These are phyloP conservation scores for Saccharum officinarum DNA, from an alignment of 176 grass and related monocot genomes.

Conservation along the genomic window DNA sequence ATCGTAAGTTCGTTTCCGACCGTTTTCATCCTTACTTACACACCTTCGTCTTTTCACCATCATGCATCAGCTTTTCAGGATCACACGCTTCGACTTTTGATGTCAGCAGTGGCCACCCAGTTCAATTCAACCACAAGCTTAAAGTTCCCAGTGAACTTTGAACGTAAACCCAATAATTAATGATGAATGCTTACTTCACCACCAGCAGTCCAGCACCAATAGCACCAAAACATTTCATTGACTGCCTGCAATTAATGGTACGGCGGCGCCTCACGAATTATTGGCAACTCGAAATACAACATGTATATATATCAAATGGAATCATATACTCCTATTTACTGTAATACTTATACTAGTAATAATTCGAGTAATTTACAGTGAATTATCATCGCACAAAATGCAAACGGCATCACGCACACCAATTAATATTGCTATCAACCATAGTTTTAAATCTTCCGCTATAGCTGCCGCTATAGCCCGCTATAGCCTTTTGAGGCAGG, in stretches of 20 bases:
- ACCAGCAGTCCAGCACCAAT: not conserved
- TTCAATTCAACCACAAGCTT: not conserved
- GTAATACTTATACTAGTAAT: not conserved
- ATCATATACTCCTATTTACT: not conserved
- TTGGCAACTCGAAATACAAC: not conserved
- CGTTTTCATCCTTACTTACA: too few species aligned
- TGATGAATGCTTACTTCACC: not conserved
- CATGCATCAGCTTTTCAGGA: not conserved
- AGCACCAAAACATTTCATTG: not conserved
- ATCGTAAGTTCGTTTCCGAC: too few species aligned
- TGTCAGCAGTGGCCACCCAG: not conserved
- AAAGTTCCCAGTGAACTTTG: not conserved
- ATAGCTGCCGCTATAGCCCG: too few species aligned
- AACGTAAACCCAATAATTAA: not conserved
- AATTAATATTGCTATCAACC: not conserved
- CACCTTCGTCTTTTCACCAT: too few species aligned
- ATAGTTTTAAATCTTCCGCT: too few species aligned
- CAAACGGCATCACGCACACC: not conserved
- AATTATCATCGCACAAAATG: not conserved
- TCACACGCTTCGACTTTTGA: not conserved
- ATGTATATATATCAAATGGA: not conserved
- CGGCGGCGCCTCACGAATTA: not conserved
- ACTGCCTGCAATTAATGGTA: not conserved
- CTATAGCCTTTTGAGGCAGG: too few species aligned
- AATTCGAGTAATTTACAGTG: conserved; percentile 26